Base-by-base conservation (phyloP, 192 early-diverging fungal genomes). In the Rhizoclosmatium globosum region DNA sequence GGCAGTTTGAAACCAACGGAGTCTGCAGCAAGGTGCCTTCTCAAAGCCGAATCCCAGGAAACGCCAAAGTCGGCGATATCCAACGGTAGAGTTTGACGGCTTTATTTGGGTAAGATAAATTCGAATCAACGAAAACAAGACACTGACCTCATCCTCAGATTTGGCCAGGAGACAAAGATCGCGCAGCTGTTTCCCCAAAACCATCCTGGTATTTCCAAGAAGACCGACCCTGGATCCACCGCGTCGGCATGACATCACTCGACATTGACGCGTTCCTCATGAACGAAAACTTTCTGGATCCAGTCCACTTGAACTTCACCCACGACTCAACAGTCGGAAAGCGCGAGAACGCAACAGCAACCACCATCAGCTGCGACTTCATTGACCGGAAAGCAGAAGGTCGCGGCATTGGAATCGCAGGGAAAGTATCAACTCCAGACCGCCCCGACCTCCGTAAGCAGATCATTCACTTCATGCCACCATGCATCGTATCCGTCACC, bases 211-310 rank as follows among this genome's bases (percentile, higher is more conserved):
- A 71, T 19, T 65, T 59, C 44, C 59, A 69, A 48, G 57, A 61
- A 46, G 74, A 59, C 2, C 39, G 75, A 7, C 61, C 79, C 19
- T 58, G 82, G 41, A 45, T 48, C 3, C 69, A 76, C 3, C 44
- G 67, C 44, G 46, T 72, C 13, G 84, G 82, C 6, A 77, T 74
- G 43, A 57, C 77, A 2, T 81, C 81, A 31, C 67, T 85, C 19
- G 84, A 85, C 73, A 85, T 85, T 53, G 84, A 85, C 60, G 71
- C 79, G 11, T 71, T 31, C 23, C 71, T 85, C 2, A 68, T 85
- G 57, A 39, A 78, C 15, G 84, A 85, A 53, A 85, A 85, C 70
- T 83, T 85, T 48, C 48, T 85, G 47, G 84, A 85, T 58, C 84
- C 84, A 1, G 72, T 81, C 4, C 75, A 77, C 39, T 13, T 47